Evolutionary conservation across 2,329 filamentous ascomycete genomes (phyloP).

Genomic region (Neofusicoccum kwambonambiense): DNA sequence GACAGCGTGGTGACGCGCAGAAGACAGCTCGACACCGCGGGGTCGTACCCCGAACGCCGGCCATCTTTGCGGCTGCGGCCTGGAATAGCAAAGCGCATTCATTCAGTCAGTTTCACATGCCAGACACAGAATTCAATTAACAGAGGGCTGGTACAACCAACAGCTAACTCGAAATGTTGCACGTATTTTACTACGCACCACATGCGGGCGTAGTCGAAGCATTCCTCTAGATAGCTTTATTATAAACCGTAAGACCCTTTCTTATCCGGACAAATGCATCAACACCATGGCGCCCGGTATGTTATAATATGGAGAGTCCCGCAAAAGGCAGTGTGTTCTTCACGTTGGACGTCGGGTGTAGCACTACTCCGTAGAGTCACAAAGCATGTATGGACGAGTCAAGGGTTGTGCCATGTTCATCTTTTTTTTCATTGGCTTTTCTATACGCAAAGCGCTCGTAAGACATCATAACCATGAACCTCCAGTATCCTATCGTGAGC

Average conservation of each 20-base stretch:
- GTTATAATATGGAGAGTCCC: too few relatives aligned
- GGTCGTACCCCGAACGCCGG: not conserved
- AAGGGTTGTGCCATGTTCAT: slow-evolving; percentile 14
- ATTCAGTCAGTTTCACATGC: not conserved
- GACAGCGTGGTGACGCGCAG: slow-evolving; percentile 10
- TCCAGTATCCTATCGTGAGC: slow-evolving; percentile 11
- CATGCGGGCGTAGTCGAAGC: too few relatives aligned
- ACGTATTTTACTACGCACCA: too few relatives aligned
- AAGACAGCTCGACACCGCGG: not conserved
- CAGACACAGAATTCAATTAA: not conserved
- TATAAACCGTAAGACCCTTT: too few relatives aligned
- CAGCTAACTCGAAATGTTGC: too few relatives aligned
- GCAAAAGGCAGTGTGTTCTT: too few relatives aligned
- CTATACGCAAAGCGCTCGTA: slow-evolving; percentile 17
- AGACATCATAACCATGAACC: slow-evolving; percentile 17
- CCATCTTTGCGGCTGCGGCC: not conserved
- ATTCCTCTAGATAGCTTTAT: too few relatives aligned
- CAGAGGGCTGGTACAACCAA: too few relatives aligned
- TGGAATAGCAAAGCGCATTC: not conserved
- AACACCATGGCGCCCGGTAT: too few relatives aligned
- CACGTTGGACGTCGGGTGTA: not conserved
- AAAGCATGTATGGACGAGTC: not conserved
- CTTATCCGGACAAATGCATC: too few relatives aligned
- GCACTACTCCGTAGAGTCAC: not conserved
- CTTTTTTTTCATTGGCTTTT: slow-evolving; percentile 12